phyloP scores from a whole-genome alignment of 768 basidiomycete genomes.

The Lentinula raphanica region DNA sequence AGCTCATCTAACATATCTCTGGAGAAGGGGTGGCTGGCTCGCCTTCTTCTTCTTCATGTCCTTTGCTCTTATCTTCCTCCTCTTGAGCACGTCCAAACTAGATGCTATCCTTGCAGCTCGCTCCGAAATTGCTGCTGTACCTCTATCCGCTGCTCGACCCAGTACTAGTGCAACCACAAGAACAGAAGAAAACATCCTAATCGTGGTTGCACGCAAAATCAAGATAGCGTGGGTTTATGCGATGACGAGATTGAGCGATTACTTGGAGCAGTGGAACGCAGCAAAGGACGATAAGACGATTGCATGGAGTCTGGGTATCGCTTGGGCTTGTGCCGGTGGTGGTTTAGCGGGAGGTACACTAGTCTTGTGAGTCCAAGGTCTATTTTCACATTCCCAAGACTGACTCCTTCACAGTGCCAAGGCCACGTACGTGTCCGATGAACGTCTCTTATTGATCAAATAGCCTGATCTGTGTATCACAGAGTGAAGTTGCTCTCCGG shows the following conservation, averaged over 20 bases:
- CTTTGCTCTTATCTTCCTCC: slow-evolving; percentile 56
- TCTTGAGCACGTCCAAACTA: slow-evolving; percentile 66
- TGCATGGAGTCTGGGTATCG: slow-evolving; percentile 88
- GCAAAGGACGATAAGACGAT: slow-evolving; percentile 80
- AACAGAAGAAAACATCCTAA: slow-evolving; percentile 2
- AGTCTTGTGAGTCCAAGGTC: slow-evolving; percentile 46
- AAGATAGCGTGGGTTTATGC: slow-evolving; percentile 36
- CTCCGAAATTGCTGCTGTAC: slow-evolving; percentile 58
- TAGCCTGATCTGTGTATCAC: slow-evolving; percentile 10
- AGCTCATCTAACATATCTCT: slow-evolving; percentile 71
- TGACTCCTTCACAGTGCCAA: slow-evolving; percentile 29
- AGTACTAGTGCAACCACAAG: neutral
- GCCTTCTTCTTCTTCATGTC: slow-evolving; percentile 81
- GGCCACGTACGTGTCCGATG: slow-evolving; percentile 47
- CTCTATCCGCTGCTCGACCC: slow-evolving; percentile 37
- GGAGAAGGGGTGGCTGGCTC: slow-evolving; percentile 89
- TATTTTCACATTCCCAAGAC: neutral
- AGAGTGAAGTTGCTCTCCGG: slow-evolving; percentile 81
- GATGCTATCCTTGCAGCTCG: slow-evolving; percentile 70
- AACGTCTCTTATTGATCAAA: neutral
- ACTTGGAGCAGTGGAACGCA: slow-evolving; percentile 70
- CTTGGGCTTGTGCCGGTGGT: slow-evolving; percentile 91
- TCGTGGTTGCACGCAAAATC: slow-evolving; percentile 23
- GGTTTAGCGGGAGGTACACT: slow-evolving; percentile 85
- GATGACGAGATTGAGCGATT: slow-evolving; percentile 52